Base-by-base conservation (phyloP, 2,329 filamentous ascomycete genomes). In the Arthroderma sp. region DNA sequence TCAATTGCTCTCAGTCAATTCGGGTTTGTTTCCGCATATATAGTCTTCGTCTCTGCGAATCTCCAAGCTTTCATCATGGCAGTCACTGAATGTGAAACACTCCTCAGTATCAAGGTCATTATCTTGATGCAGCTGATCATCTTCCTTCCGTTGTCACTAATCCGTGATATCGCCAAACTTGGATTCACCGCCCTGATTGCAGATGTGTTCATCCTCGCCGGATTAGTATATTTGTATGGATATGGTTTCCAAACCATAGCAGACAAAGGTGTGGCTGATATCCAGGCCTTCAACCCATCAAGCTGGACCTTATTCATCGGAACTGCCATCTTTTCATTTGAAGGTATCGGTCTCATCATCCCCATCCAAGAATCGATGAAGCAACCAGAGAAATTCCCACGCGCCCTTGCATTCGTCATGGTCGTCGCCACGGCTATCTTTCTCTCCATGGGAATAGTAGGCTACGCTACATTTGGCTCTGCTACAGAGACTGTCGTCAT, bases 241-340 rank as follows among this genome's bases (percentile, higher is more conserved):
- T 96, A 87, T 66, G 91, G 96, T 58, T 74, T 96, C 51, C 70
- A 83, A 53, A 95, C 89, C 1, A 80, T 98, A 42, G 78, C 78
- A 50, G 73, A 86, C 44, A 69, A 75, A 46, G 86, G 86, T 8
- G 66, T 94, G 27, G 75, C 86, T 4, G 91, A 98, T 60, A 88
- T 96, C 57, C 77, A 83, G 54, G 74, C 83, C 57, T 96, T 98
- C 73, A 98, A 98, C 68, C 66, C 82, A 36, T 78, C 83, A 49
- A 82, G 87, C 61, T 98, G 93, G 91, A 94, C 91, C 0, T 74
- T 98, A 4, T 96, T 98, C 63, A 98, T 98, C 56, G 93, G 91
- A 50, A 98, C 93, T 0, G 91, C 93, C 29, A 96, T 98, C 61
- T 98, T 98, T 68, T 96, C 91, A 0, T 98, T 96, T 59, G 91